phyloP scores from a whole-genome alignment of 1,284 basidiomycete genomes.

The Boletus smithii region DNA sequence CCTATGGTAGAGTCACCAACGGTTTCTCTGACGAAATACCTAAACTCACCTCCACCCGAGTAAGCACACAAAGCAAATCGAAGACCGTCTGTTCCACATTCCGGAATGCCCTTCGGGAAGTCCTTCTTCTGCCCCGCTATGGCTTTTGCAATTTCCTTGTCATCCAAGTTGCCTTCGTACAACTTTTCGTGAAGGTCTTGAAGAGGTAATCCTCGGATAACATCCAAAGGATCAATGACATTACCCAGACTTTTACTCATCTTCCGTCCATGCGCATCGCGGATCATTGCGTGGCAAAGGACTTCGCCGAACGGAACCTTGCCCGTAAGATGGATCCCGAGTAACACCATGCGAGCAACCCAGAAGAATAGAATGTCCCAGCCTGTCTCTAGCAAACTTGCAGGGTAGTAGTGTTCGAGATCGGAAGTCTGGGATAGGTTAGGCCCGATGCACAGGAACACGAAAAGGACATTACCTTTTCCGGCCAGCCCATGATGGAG shows the following conservation, averaged over 20 bases:
- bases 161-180: slow-evolving; percentile 89
- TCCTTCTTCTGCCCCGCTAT: slow-evolving; percentile 97
- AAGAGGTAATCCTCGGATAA: slow-evolving; percentile 85
- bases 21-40: neutral
- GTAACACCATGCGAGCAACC: slow-evolving; percentile 98
- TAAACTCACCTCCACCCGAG: slow-evolving; percentile 72
- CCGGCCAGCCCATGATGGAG: slow-evolving; percentile 97
- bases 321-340: slow-evolving; percentile 88
- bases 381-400: slow-evolving; percentile 90
- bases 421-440: slow-evolving; percentile 59
- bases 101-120: slow-evolving; percentile 98
- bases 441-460: neutral
- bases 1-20: slow-evolving; percentile 41
- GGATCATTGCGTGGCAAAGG: slow-evolving; percentile 98
- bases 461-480: slow-evolving; percentile 51
- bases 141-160: slow-evolving; percentile 91
- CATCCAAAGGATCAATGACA: slow-evolving; percentile 96
- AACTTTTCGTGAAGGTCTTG: slow-evolving; percentile 88
- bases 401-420: slow-evolving; percentile 81
- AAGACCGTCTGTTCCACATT: slow-evolving; percentile 96
- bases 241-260: slow-evolving; percentile 99
- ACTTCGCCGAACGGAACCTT: slow-evolving; percentile 96
- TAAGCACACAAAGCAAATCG: slow-evolving; percentile 96
- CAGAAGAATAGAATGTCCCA: slow-evolving; percentile 99
- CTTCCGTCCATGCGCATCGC: slow-evolving; percentile 97